Evolutionary conservation across 768 basidiomycete genomes (phyloP), one percentile per base, ranked within the genome.

Genomic region (Podaxis mareebaensis): DNA sequence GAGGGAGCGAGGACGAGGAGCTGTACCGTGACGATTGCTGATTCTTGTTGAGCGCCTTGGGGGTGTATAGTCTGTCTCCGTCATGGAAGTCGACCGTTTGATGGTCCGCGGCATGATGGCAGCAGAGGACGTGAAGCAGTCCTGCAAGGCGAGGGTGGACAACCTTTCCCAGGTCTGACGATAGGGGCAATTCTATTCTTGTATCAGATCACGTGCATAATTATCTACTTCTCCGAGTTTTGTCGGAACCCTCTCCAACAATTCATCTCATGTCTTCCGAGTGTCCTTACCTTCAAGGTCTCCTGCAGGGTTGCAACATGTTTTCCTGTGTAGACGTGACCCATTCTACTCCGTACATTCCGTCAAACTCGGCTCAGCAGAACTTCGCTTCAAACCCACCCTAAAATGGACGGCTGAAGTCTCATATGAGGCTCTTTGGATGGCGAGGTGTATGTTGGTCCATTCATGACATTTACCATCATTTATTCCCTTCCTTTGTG

Each of bases 111-210:
- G 61, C 61, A 62, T 62, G 61, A 48, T 54, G 59, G 49, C 24
- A 60, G 28, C 59, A 51, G 48, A 38, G 59, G 39, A 28, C 24
- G 51, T 36, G 26, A 53, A 54, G 39, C 22, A 20, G 28, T 39
- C 28, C 36, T 42, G 53, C 42, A 26, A 62, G 53, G 53, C 53
- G n/a, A 55, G 46, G 24, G 28, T 20, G 46, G 48, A 22, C 17
- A 40, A 54, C 44, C 52, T 61, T 61, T 61, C 60, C 60, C 60
- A 61, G 60, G 53, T 61, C 52, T 24, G 39, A 53, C 53, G 61
- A 62, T 62, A 62, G 61, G 61, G 61, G 61, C 53, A 24, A 5
- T 24, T 22, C 59, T 60, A 53, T 60, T 60, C 12, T 20, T 52
- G 59, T 8, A 3, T 39, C 20, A 4, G 33, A 5, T 55, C 53